These are phyloP conservation scores for Microcyclosporella mali DNA, from an alignment of 2,329 filamentous ascomycete genomes.

Conservation along the genomic window DNA sequence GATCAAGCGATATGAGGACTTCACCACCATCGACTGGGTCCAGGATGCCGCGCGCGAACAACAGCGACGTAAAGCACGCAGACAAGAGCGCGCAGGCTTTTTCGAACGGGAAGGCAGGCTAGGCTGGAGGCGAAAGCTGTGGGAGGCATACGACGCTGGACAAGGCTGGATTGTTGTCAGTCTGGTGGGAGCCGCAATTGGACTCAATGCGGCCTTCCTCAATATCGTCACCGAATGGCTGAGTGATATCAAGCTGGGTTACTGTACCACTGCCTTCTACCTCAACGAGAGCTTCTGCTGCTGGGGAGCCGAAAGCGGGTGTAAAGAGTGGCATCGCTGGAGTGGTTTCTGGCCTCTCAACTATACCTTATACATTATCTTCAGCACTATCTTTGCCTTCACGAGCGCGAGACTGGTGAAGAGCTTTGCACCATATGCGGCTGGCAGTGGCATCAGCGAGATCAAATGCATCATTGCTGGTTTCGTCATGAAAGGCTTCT, in stretches of 20 bases:
- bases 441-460: slow-evolving; percentile 93
- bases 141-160: slow-evolving; percentile 87
- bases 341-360: slow-evolving; percentile 70
- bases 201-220: slow-evolving; percentile 82
- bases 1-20: slow-evolving; percentile 97
- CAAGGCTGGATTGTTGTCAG: slow-evolving; percentile 98
- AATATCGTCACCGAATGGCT: slow-evolving; percentile 98
- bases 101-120: slow-evolving; percentile 62
- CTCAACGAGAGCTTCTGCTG: slow-evolving; percentile 97
- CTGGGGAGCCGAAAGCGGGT: slow-evolving; percentile 89
- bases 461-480: slow-evolving; percentile 99
- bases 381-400: slow-evolving; percentile 70
- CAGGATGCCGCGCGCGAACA: slow-evolving; percentile 93
- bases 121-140: slow-evolving; percentile 74
- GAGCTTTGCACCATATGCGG: slow-evolving; percentile 88
- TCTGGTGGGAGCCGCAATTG: slow-evolving; percentile 85
- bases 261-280: slow-evolving; percentile 93
- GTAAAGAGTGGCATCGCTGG: slow-evolving; percentile 85
- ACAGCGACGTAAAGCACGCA: slow-evolving; percentile 67
- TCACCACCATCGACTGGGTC: slow-evolving; percentile 98
- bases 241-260: slow-evolving; percentile 89
- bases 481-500: slow-evolving; percentile 98
- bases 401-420: slow-evolving; percentile 80
- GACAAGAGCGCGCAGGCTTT: slow-evolving; percentile 64
- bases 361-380: slow-evolving; percentile 81